These are phyloP conservation scores for Moniliella sp. DNA, from an alignment of 1,284 basidiomycete species.

Conservation along the genomic window DNA sequence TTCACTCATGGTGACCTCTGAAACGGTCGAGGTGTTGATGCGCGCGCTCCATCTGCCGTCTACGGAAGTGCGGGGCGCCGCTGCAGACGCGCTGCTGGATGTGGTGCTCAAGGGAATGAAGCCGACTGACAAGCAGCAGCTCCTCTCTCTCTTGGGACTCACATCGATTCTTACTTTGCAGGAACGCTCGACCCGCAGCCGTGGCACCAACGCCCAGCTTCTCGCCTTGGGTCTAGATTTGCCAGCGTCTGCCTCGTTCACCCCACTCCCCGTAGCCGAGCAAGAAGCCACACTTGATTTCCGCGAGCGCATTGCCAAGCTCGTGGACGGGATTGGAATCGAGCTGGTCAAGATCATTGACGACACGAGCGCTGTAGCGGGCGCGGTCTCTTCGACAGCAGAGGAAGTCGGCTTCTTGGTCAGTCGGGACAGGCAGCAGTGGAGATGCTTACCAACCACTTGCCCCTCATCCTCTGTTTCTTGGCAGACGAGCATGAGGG, in stretches of 20 bases:
- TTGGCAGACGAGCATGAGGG: slow-evolving; percentile 54
- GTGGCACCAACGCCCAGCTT: slow-evolving; percentile 1
- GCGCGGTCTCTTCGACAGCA: no score
- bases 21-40: slow-evolving; percentile 66
- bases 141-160: slow-evolving; percentile 42
- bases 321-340: slow-evolving; percentile 60
- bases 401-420: no score
- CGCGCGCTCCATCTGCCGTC: slow-evolving; percentile 49
- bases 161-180: slow-evolving; percentile 14
- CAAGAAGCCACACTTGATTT: slow-evolving; percentile 45
- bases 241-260: neutral
- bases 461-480: slow-evolving; percentile 70
- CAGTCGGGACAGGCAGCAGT: slow-evolving; percentile 51
- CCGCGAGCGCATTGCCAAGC: slow-evolving; percentile 63
- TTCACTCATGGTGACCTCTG: slow-evolving; percentile 73
- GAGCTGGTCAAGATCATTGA: slow-evolving; percentile 62
- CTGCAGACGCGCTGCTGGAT: slow-evolving; percentile 55
- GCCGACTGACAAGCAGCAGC: slow-evolving; percentile 66
- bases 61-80: slow-evolving; percentile 54
- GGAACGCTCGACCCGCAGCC: slow-evolving; percentile 15
- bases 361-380: slow-evolving; percentile 41
- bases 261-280: neutral
- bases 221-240: neutral
- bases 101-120: slow-evolving; percentile 82
- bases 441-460: slow-evolving; percentile 46